Base-by-base conservation (phyloP, 352 stramenopile species). In the Globisporangium alternatum region DNA sequence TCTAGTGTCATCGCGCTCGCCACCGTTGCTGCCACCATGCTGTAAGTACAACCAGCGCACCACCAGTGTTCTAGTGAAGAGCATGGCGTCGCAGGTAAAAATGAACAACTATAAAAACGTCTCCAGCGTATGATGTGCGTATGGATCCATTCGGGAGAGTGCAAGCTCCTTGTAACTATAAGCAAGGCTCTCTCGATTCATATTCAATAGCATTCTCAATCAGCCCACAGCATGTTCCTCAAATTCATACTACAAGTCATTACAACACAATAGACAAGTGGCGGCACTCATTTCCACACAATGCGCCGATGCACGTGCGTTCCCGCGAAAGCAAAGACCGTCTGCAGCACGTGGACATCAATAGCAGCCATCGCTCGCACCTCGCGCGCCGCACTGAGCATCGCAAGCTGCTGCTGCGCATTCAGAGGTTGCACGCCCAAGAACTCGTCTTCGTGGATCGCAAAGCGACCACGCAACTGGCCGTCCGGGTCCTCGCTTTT, bases 221-320 rank as follows among this genome's bases (percentile, higher is more conserved):
- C 48, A 37, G 8, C 9, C 3, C 48, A 15, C 47, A 53, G 31
- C 22, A 25, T 17, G 13, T 51, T 51, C 35, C 49, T 49, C 12
- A 41, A 21, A 62, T 33, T n/a, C 21, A 47, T 56, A 30, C 45
- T 28, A 49, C 1, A 60, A 12, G 39, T 47, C 5, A 10, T 9
- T 19, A 60, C 10, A 49, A 37, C 21, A 56, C 33, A 31, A 21
- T 31, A 28, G 25, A 60, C 15, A 37, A 13, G 3, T 39, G 25
- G n/a, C 5, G 33, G n/a, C 17, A 33, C 15, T 79, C 62, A 83
- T 28, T 64, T 67, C 75, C 74, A 88, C 15, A 69, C 19, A 21
- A 85, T 48, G 12, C 71, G 60, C 13, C 75, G 75, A 37, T 67
- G 60, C 21, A 79, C 25, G 0, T 60, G 28, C 12, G 30, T 35